Base-by-base conservation (phyloP, 1,139 yeast species). In the Candida dubliniensis region DNA sequence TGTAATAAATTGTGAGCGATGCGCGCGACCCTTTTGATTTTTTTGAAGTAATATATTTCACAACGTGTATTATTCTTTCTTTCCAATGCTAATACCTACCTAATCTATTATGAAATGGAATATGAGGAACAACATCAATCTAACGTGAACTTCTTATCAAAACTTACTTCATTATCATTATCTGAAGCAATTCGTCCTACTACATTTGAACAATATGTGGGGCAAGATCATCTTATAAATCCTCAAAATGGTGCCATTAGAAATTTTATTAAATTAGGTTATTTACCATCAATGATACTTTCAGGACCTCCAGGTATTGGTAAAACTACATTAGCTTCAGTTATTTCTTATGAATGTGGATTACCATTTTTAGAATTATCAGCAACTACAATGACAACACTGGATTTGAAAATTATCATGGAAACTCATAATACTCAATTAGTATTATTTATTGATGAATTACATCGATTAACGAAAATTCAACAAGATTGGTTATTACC, bases 281-380 rank as follows among this genome's bases (percentile, higher is more conserved):
- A 67, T 51, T 56, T 74, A 11, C 77, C 78, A 0, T 71, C 76
- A 4, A 71, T 74, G 76, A 57, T 74, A 5, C 57, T 74, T 6
- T 54, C 59, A 41, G 79, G 79, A 0, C 77, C 77, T 0, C 76
- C 77, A 1, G 78, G 79, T 1, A 72, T 69, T 9, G 79, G 79
- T 0, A 74, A 74, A 48, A 73, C 77, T 1, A 69, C 77, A 0
- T 45, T 74, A n/a, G 77, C 77, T 1, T 48, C 64, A 5, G 61
- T 71, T 2, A 46, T 73, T 13, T 73, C 77, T 0, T 38, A 50
- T 4, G 64, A 64, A 35, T 61, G 66, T 3, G 62, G 62, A 10
- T 69, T 71, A 47, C 66, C 61, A n/a, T 64, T 71, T 46, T 53
- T 65, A 9, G 76, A 71, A 46, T 53, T 69, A 24, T 70, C 75